These are phyloP conservation scores for Talaromyces sp. DNA, from an alignment of 2,329 filamentous ascomycete genomes.

Conservation along the genomic window DNA sequence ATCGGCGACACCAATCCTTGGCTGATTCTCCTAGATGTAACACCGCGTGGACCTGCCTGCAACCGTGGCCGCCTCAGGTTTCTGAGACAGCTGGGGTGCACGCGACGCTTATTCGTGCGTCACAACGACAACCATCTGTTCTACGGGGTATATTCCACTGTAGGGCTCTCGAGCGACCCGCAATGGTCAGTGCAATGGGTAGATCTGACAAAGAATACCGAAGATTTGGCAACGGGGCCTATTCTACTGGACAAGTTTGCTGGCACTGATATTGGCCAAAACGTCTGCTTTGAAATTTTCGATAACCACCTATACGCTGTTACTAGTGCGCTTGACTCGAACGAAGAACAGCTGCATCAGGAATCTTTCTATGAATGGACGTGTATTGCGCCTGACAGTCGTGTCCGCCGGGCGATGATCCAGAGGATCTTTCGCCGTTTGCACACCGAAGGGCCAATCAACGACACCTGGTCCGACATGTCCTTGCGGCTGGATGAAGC, in stretches of 20 bases:
- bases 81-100: constrained; percentile 39
- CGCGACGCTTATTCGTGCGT: constrained; percentile 60
- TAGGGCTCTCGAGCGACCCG: constrained; percentile 49
- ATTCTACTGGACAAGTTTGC: constrained; percentile 55
- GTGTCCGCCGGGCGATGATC: constrained; percentile 43
- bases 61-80: constrained; percentile 36
- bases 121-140: constrained; percentile 59
- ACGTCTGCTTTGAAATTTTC: constrained; percentile 67
- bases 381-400: constrained; percentile 51
- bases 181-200: constrained; percentile 60
- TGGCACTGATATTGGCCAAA: constrained; percentile 61
- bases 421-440: constrained; percentile 60
- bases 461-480: constrained; percentile 68
- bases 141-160: constrained; percentile 59
- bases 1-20: constrained; percentile 42
- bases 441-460: constrained; percentile 65
- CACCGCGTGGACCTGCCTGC: constrained; percentile 15
- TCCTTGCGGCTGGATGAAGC: constrained; percentile 56
- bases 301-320: constrained; percentile 63
- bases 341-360: constrained; percentile 61
- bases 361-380: constrained; percentile 65
- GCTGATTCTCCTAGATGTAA: constrained; percentile 50
- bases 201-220: constrained; percentile 38
- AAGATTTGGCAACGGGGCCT: constrained; percentile 35
- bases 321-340: constrained; percentile 59